Conservation (phyloP, 2,329 filamentous ascomycete genomes). For the Trichoderma hamatum region DNA sequence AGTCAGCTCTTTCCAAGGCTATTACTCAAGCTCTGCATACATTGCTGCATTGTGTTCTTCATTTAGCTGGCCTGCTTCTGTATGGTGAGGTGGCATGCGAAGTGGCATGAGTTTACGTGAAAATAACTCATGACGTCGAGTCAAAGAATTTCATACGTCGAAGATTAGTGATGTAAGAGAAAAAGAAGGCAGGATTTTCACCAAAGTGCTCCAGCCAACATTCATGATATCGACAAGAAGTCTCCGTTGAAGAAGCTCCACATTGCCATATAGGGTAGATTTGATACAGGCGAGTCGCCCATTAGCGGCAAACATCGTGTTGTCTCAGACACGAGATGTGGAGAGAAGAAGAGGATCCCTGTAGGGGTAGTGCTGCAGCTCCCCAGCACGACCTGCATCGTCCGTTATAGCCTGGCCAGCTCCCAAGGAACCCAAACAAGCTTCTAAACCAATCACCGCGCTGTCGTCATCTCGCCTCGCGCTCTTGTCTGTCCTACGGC, state of each 20-base stretch:
- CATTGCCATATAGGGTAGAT: conserved; percentile 12
- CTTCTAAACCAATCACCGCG: background rate
- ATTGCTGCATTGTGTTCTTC: no score
- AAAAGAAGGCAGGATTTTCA: background rate
- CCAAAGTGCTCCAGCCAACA: background rate
- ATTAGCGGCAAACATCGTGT: conserved; percentile 9
- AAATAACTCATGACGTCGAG: background rate
- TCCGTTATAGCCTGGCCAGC: conserved; percentile 4
- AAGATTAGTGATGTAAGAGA: background rate
- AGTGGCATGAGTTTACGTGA: background rate
- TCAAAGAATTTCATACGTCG: background rate
- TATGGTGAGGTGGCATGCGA: no score
- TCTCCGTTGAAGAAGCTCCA: background rate
- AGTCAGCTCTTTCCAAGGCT: no score
- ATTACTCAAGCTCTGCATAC: no score
- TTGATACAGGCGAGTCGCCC: background rate
- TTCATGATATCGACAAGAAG: background rate
- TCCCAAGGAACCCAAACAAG: background rate
- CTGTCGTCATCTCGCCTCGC: conserved; percentile 9
- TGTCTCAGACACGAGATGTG: conserved; percentile 5
- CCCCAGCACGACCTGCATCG: conserved; percentile 3
- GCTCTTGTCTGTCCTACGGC: background rate
- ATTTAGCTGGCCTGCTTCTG: background rate
- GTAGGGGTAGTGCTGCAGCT: conserved; percentile 16
- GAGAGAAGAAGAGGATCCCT: background rate